phyloP scores from a whole-genome alignment of 2,329 filamentous ascomycete species.

The Sclerotinia minor region DNA sequence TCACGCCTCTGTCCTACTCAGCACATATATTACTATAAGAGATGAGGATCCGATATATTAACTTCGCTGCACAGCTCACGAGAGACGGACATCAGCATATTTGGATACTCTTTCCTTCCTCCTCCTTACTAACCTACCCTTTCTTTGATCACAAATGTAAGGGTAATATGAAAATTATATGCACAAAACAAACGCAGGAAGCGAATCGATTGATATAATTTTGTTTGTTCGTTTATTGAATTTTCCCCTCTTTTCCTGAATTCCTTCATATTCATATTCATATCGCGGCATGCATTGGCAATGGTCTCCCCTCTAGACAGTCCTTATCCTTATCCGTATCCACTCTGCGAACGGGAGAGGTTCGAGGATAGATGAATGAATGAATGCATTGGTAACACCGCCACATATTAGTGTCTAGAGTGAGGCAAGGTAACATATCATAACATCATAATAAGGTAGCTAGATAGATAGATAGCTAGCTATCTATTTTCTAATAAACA shows the following conservation, averaged over 20 bases:
- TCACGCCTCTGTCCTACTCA: neutral
- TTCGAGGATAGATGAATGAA: constrained; percentile 14
- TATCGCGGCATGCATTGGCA: too few relatives aligned
- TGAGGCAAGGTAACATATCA: neutral
- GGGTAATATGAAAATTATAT: constrained; percentile 9
- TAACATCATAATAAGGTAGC: too few relatives aligned
- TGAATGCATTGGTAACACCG: constrained; percentile 6
- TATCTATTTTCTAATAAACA: neutral
- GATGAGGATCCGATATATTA: constrained; percentile 22
- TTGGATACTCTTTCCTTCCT: too few relatives aligned
- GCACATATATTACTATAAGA: constrained; percentile 13
- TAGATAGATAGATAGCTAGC: too few relatives aligned
- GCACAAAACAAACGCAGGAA: constrained; percentile 19
- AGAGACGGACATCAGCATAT: constrained; percentile 22
- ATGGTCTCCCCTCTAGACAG: too few relatives aligned
- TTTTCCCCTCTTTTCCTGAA: neutral
- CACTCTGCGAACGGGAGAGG: constrained; percentile 9
- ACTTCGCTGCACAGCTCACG: constrained; percentile 22
- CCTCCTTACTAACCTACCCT: neutral
- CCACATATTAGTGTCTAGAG: too few relatives aligned
- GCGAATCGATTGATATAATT: neutral
- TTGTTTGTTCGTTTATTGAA: constrained; percentile 6
- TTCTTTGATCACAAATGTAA: constrained; percentile 13
- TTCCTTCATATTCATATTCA: too few relatives aligned
- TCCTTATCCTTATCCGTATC: neutral